Percentiles rank a stretch among this genome's conserved stretches.
Conservation (phyloP, 2,329 filamentous ascomycete species). For the Drechslerella dactyloides region DNA sequence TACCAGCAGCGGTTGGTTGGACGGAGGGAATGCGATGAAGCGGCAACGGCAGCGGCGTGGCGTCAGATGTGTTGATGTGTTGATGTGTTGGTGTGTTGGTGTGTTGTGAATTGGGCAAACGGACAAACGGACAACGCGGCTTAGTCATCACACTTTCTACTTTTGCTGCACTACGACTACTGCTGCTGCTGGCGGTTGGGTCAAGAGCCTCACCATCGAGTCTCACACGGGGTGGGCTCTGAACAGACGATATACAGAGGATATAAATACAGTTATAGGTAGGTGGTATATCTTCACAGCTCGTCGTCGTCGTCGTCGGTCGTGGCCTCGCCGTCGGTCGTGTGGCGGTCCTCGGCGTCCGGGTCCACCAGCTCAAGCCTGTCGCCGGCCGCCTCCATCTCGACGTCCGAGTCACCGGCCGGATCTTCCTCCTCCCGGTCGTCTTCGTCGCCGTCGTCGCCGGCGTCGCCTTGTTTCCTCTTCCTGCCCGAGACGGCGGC, state of each 20-base stretch:
- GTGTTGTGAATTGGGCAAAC: background rate
- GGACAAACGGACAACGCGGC: background rate
- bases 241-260: too few relatives aligned
- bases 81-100: background rate
- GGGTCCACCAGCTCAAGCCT: background rate
- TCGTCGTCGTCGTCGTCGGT: constrained; percentile 35
- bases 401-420: background rate
- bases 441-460: constrained; percentile 1
- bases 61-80: background rate
- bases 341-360: constrained; percentile 31
- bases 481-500: constrained; percentile 22
- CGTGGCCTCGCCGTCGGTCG: constrained; percentile 34
- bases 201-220: too few relatives aligned
- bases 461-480: constrained; percentile 17
- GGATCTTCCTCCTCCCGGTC: constrained; percentile 7
- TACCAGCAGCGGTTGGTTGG: too few relatives aligned
- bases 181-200: too few relatives aligned
- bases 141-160: background rate
- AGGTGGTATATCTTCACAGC: too few relatives aligned
- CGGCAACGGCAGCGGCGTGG: background rate
- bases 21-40: background rate
- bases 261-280: background rate
- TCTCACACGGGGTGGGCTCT: too few relatives aligned
- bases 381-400: constrained; percentile 6
- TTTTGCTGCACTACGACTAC: too few relatives aligned